Evolutionary conservation across 257 asterid species (phyloP), one percentile per base, ranked within the genome.

Genomic region (Cinchona pubescens): DNA sequence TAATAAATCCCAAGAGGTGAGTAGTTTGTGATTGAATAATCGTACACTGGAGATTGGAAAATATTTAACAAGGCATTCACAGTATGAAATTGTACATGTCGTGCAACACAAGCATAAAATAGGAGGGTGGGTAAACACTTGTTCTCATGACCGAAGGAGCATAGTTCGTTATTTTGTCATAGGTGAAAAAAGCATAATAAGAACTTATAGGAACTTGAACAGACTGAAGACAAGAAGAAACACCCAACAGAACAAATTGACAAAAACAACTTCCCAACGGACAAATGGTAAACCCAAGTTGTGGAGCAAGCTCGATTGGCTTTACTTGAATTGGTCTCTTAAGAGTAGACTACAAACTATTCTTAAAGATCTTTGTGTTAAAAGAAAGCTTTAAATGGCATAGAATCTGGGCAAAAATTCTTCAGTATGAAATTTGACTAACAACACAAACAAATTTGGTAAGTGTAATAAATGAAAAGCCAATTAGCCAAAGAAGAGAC

Each of bases 181-280:
- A 25, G 38, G 58, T 32, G 43, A 40, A 29, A 27, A 74, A 48
- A 25, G 58, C 35, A 34, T 35, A 63, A 16, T 7, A 5, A 21
- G 40, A 35, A 69, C 48, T 32, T 15, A 21, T 34, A 61, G 11
- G 21, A 48, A 64, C 6, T 19, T 8, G 35, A 43, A 16, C n/a
- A 58, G 11, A 42, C 58, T 4, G 23, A 61, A 34, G 40, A 49
- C 55, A 23, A 6, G 11, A 25, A 74, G 40, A 75, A 62, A 29
- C 34, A 16, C n/a, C 49, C 45, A 46, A 62, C n/a, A 19, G 37
- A 74, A 74, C 23, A 66, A 73, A 46, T 48, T 46, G 42, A n/a
- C 59, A 12, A 43, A 19, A 0, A 48, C 49, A 43, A 61, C 63
- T 45, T 16, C 30, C 37, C 32, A 30, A 49, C 2, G 15, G 29